Conservation (phyloP, 2,329 filamentous ascomycete species). For the Colletotrichum sp. region DNA sequence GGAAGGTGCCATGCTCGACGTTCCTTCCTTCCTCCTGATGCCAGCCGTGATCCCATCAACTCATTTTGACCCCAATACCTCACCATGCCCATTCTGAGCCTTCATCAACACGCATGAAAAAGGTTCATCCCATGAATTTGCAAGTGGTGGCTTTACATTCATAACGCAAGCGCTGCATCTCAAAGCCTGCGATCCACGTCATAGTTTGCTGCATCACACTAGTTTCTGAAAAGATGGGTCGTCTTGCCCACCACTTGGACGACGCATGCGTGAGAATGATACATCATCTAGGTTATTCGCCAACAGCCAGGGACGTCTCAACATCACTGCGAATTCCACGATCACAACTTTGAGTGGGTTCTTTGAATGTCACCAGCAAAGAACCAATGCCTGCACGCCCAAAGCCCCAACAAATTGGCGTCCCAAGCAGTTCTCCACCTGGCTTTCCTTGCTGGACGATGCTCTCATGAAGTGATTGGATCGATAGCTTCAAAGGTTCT, state of each 20-base stretch:
- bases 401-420: not conserved
- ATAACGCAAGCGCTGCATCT: not conserved
- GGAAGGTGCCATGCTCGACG: too few species aligned
- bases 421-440: not conserved
- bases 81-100: too few species aligned
- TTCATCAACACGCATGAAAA: too few species aligned
- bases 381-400: not conserved
- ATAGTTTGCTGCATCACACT: not conserved
- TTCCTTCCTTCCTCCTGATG: too few species aligned
- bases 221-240: not conserved
- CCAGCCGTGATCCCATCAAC: too few species aligned
- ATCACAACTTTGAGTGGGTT: not conserved
- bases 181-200: not conserved
- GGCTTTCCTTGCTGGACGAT: not conserved
- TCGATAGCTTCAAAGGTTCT: not conserved
- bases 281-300: not conserved
- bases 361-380: not conserved
- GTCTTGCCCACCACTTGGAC: not conserved
- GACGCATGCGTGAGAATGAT: not conserved
- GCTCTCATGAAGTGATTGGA: not conserved
- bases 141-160: not conserved
- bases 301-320: not conserved
- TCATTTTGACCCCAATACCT: too few species aligned
- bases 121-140: not conserved
- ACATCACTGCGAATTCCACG: not conserved